Conservation (phyloP, 495 filamentous ascomycete species). For the Darksidea phi region DNA sequence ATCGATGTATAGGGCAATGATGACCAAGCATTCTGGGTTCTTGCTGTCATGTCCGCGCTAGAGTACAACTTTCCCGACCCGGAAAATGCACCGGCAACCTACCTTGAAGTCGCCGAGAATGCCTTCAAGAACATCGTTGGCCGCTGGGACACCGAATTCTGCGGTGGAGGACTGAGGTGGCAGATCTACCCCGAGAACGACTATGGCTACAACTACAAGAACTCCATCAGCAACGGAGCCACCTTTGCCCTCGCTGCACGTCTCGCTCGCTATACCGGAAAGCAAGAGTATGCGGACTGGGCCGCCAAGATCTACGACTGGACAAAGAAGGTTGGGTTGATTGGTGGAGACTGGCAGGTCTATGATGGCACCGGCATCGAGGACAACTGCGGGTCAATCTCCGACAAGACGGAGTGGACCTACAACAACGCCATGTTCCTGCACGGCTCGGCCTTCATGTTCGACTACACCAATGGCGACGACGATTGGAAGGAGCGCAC, state of each 20-base stretch:
- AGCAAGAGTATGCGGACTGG: conserved; percentile 56
- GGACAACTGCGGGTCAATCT: conserved; percentile 35
- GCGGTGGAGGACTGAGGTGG: conserved; percentile 57
- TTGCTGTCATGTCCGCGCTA: conserved; percentile 69
- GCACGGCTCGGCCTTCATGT: conserved; percentile 69
- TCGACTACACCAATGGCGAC: conserved; percentile 54
- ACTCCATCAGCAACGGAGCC: conserved; percentile 67
- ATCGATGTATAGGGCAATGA: conserved; percentile 56
- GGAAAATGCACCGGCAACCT: conserved; percentile 51
- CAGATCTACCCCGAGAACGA: conserved; percentile 55
- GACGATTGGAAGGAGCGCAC: conserved; percentile 38
- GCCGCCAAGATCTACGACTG: conserved; percentile 43
- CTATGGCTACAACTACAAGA: conserved; percentile 62
- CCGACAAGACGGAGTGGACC: conserved; percentile 56
- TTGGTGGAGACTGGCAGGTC: conserved; percentile 39
- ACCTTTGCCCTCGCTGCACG: conserved; percentile 69
- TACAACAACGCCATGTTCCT: conserved; percentile 66
- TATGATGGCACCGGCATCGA: conserved; percentile 43
- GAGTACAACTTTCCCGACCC: conserved; percentile 72
- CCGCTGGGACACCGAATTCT: conserved; percentile 53
- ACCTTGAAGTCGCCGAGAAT: conserved; percentile 55
- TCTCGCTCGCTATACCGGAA: conserved; percentile 64
- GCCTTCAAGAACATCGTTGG: conserved; percentile 43
- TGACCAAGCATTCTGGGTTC: conserved; percentile 79
- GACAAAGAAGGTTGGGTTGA: conserved; percentile 35